Conservation (phyloP, 75 land plant species). For the Chamaecyparis obtusa region DNA sequence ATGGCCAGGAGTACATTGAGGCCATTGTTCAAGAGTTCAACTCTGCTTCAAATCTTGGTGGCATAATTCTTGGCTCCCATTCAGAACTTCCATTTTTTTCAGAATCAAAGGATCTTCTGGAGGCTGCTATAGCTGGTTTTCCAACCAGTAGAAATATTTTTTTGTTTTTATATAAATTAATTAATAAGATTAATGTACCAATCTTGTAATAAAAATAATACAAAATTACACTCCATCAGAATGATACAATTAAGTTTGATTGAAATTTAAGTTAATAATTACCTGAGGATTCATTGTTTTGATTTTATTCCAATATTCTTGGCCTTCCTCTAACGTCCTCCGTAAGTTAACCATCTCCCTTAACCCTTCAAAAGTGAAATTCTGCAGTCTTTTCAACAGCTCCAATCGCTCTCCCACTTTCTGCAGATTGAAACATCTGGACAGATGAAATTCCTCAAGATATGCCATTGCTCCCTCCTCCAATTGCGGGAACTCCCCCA, state of each 20-base stretch:
- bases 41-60: not conserved
- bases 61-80: not conserved
- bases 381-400: not conserved
- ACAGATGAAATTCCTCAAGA: too few species aligned
- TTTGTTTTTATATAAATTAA: too few species aligned
- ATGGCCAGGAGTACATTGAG: not conserved
- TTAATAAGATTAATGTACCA: too few species aligned
- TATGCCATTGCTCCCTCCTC: too few species aligned
- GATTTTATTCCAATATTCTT: too few species aligned
- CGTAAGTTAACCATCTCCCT: too few species aligned
- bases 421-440: not conserved
- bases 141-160: not conserved
- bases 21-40: not conserved
- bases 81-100: constrained; percentile 1
- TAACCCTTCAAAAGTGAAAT: not conserved
- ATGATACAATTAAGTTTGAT: too few species aligned
- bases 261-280: too few species aligned
- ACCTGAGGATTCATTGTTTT: too few species aligned
- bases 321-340: too few species aligned
- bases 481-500: not conserved
- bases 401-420: not conserved
- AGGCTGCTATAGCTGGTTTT: constrained; percentile 22
- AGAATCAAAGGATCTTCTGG: constrained; percentile 7
- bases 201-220: too few species aligned
- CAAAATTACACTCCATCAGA: too few species aligned